Percentiles rank a stretch among this genome's conserved stretches.
These are phyloP conservation scores for Thoreauomyces humboldtii DNA, from an alignment of 192 early-diverging fungal genomes.

Conservation along the genomic window DNA sequence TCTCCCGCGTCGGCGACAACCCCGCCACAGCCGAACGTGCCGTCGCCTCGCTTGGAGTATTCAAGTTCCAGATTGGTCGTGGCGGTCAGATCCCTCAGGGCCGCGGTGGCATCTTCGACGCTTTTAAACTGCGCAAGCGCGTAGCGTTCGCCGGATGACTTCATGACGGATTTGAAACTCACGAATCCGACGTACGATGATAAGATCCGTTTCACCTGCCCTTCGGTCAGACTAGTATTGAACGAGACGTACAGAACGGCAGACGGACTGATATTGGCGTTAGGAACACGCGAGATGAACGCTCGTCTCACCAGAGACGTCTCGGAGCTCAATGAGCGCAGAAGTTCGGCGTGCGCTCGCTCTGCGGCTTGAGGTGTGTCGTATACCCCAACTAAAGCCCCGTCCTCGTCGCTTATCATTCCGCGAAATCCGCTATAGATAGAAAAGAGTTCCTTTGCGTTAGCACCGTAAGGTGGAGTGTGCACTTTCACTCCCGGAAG, in stretches of 20 bases:
- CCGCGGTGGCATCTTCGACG: slow-evolving; percentile 2
- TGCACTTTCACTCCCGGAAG: slow-evolving; percentile 11
- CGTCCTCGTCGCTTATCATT: slow-evolving; percentile 25
- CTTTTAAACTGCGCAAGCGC: slow-evolving; percentile 17
- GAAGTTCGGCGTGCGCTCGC: slow-evolving; percentile 13
- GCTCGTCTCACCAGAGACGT: background rate
- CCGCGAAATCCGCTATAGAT: slow-evolving; percentile 14
- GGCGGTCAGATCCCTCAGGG: slow-evolving; percentile 6
- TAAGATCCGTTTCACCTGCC: slow-evolving; percentile 16
- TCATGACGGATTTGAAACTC: slow-evolving; percentile 5
- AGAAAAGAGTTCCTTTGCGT: slow-evolving; percentile 23
- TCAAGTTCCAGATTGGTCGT: slow-evolving; percentile 25
- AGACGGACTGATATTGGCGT: slow-evolving; percentile 11
- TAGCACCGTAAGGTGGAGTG: slow-evolving; percentile 15
- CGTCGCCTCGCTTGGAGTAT: slow-evolving; percentile 22
- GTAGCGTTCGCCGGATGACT: slow-evolving; percentile 5
- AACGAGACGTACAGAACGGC: slow-evolving; percentile 14
- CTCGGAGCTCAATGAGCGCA: slow-evolving; percentile 18
- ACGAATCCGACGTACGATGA: slow-evolving; percentile 14
- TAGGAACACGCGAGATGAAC: background rate
- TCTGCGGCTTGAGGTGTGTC: slow-evolving; percentile 1
- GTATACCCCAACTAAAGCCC: slow-evolving; percentile 11
- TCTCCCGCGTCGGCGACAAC: background rate
- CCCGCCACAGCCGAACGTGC: too few species aligned
- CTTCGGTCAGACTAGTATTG: slow-evolving; percentile 11